Base-by-base conservation (phyloP, 306 rosid genomes). In the Trifolium subterraneum region DNA sequence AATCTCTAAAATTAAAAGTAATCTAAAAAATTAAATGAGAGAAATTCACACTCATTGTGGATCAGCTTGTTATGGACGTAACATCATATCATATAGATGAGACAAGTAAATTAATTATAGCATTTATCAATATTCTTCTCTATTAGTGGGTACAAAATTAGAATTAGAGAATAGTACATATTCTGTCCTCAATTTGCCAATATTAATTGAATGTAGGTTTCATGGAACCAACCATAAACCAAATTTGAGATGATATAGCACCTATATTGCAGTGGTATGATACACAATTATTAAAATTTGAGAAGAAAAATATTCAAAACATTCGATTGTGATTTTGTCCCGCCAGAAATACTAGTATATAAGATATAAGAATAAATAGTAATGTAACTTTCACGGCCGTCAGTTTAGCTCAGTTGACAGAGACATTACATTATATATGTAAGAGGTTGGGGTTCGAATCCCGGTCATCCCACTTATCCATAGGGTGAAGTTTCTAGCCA, bases 121-220 rank as follows among this genome's bases (percentile, higher is more conserved):
- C 36, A 60, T 51, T 20, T 72, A 68, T 72, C 44, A 74, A 72
- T 72, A 35, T 64, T 64, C 74, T 72, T 79, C 70, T 45, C 10
- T 62, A 16, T 63, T 73, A 79, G 79, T 79, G 83, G 74, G 38
- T 64, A 74, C 66, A 48, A 65, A 71, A 20, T 56, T 44, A 39
- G 13, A 60, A 36, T 47, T 68, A 55, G 71, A 64, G 66, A 63
- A 45, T 73, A 44, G 83, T 72, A 69, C 81, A 75, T 74, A 79
- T 83, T 75, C 81, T 27, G 8, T n/a, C 63, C 47, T 51, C 79
- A 79, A 83, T 19, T 75, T 78, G 78, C 41, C 68, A 83, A 31
- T 70, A 74, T 78, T 74, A 58, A 73, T 78, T 83, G 70, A 73
- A 63, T 74, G 33, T 38, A 70, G 56, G 27, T 50, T 25, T 45